These are phyloP conservation scores for Jacaranda copaia DNA, from an alignment of 257 asterid genomes.

Conservation along the genomic window DNA sequence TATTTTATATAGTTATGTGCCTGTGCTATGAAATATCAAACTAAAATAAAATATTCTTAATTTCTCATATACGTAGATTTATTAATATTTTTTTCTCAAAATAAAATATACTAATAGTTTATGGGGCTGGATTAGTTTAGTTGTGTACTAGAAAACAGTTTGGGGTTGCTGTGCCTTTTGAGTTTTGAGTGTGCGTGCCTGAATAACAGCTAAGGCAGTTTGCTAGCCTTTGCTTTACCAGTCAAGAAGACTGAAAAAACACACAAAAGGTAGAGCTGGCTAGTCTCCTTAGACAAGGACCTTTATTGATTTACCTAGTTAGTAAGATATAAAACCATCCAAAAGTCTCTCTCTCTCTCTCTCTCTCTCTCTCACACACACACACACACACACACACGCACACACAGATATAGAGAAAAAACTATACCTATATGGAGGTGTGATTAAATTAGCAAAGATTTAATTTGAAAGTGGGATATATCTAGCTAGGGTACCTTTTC, in stretches of 20 bases:
- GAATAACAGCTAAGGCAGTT: conserved; percentile 49
- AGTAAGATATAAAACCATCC: conserved; percentile 28
- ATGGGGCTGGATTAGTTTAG: background rate
- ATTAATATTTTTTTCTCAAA: no score
- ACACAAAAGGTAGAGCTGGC: conserved; percentile 26
- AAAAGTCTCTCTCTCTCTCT: conserved; percentile 41
- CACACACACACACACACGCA: conserved; percentile 9
- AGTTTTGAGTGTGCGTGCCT: conserved; percentile 35
- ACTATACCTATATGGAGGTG: conserved; percentile 40
- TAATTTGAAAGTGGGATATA: conserved; percentile 40
- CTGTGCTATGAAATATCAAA: no score
- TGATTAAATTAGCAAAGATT: conserved; percentile 69
- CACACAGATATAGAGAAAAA: conserved; percentile 32
- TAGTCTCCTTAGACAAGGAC: conserved; percentile 16
- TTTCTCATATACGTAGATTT: no score
- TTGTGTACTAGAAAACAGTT: conserved; percentile 28
- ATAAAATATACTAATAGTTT: no score
- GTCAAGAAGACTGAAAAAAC: conserved; percentile 58
- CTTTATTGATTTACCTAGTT: conserved; percentile 32
- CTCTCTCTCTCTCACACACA: conserved; percentile 7
- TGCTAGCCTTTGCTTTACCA: conserved; percentile 70
- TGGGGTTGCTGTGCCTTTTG: conserved; percentile 38
- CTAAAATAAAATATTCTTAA: no score
- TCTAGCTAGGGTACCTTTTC: conserved; percentile 51
- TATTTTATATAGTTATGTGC: no score